phyloP scores from a whole-genome alignment of 2,329 filamentous ascomycete species.

The Lasiodiplodia citricola region DNA sequence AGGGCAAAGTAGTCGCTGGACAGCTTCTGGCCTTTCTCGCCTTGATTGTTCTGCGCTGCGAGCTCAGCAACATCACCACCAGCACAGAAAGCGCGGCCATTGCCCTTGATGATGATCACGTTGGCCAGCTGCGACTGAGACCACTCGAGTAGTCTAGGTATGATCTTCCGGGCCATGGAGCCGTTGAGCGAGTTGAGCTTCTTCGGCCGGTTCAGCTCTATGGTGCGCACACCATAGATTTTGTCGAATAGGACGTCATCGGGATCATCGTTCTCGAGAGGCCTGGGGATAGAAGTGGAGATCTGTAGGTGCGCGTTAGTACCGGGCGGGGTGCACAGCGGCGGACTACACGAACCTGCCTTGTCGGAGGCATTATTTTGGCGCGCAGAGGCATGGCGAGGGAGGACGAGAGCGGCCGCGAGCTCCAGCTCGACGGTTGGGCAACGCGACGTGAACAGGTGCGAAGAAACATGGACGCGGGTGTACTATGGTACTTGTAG shows the following conservation, averaged over 20 bases:
- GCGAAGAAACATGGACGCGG: conserved; percentile 51
- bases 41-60: conserved; percentile 72
- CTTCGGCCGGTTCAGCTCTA: conserved; percentile 90
- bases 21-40: conserved; percentile 70
- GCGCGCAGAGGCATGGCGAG: conserved; percentile 78
- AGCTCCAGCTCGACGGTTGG: conserved; percentile 46
- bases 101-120: conserved; percentile 88
- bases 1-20: conserved; percentile 88
- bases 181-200: conserved; percentile 92
- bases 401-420: conserved; percentile 34
- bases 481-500: conserved; percentile 26
- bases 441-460: conserved; percentile 46
- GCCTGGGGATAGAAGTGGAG: conserved; percentile 46
- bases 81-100: conserved; percentile 86
- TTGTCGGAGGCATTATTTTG: conserved; percentile 64
- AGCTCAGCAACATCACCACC: conserved; percentile 88
- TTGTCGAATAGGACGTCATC: conserved; percentile 94
- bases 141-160: conserved; percentile 89
- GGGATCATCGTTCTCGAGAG: conserved; percentile 71
- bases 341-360: conserved; percentile 53
- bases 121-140: conserved; percentile 93
- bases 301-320: conserved; percentile 18
- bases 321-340: not conserved
- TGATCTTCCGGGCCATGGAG: conserved; percentile 95
- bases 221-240: conserved; percentile 84